Conservation (phyloP, 306 rosid genomes). For the Lotus japonicus region DNA sequence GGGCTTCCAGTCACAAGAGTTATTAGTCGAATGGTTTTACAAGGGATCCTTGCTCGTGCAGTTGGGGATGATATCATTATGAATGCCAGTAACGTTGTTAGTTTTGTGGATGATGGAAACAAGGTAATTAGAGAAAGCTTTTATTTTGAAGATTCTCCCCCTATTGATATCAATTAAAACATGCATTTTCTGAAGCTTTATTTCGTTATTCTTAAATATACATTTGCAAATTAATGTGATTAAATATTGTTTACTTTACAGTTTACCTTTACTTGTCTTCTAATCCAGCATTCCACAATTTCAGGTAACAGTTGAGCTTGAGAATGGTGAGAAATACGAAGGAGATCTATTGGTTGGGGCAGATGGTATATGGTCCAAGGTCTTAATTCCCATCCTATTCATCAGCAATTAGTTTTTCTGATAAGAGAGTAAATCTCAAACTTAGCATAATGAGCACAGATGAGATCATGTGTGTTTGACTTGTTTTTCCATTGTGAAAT, state of each 20-base stretch:
- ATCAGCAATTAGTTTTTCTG: not conserved
- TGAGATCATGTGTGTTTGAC: not conserved
- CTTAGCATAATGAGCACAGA: not conserved
- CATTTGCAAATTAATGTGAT: not conserved
- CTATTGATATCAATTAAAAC: not conserved
- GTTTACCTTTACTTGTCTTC: constrained; percentile 15
- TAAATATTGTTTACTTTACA: not conserved
- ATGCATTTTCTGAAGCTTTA: not conserved
- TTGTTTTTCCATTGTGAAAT: not conserved
- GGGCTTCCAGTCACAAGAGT: constrained; percentile 98
- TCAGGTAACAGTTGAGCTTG: constrained; percentile 76
- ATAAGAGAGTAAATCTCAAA: not conserved
- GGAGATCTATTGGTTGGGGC: constrained; percentile 97
- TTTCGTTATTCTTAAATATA: constrained; percentile 16
- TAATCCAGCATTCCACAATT: constrained; percentile 3
- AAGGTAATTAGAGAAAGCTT: constrained; percentile 48
- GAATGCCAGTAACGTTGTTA: constrained; percentile 71
- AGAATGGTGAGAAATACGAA: constrained; percentile 71
- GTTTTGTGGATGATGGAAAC: constrained; percentile 67
- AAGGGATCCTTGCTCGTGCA: constrained; percentile 81
- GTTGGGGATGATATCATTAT: constrained; percentile 68
- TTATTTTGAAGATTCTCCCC: constrained; percentile 15
- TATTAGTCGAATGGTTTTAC: constrained; percentile 82
- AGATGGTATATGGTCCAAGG: constrained; percentile 99
- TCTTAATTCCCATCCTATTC: constrained; percentile 2